phyloP scores from a whole-genome alignment of 352 stramenopile genomes.

The Pythium graminicola region DNA sequence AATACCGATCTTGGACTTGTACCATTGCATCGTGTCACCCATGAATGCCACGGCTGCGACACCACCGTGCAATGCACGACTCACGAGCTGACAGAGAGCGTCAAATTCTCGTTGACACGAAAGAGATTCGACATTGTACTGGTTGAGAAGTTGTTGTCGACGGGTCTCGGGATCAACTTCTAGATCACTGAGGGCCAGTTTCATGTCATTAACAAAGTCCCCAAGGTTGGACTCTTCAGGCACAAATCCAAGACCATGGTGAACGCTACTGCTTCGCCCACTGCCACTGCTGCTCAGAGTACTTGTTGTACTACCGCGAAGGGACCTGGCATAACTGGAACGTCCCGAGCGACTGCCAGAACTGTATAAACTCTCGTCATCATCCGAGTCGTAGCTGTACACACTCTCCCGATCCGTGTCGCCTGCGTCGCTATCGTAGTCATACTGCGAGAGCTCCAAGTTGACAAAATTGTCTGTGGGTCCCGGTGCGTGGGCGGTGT shows the following conservation, averaged over 20 bases:
- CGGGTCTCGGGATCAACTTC: slow-evolving; percentile 29
- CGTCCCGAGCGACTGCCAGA: background rate
- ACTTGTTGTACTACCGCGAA: slow-evolving; percentile 1
- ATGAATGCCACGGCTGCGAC: slow-evolving; percentile 70
- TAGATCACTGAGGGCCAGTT: slow-evolving; percentile 33
- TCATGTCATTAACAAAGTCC: slow-evolving; percentile 27
- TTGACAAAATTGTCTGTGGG: slow-evolving; percentile 18
- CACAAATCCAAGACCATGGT: slow-evolving; percentile 11
- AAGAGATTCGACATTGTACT: slow-evolving; percentile 40
- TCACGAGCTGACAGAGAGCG: slow-evolving; percentile 62
- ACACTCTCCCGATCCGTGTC: slow-evolving; percentile 18
- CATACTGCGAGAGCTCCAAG: slow-evolving; percentile 36
- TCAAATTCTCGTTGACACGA: slow-evolving; percentile 55
- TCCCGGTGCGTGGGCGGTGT: slow-evolving; percentile 20
- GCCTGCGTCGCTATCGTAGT: slow-evolving; percentile 4
- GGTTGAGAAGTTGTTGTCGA: slow-evolving; percentile 34
- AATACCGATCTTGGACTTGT: slow-evolving; percentile 67
- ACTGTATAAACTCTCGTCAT: slow-evolving; percentile 1
- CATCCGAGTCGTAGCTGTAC: slow-evolving; percentile 27
- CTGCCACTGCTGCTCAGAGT: slow-evolving; percentile 11
- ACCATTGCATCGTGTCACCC: slow-evolving; percentile 54
- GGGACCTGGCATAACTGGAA: background rate
- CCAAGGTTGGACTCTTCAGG: slow-evolving; percentile 28
- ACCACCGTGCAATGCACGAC: slow-evolving; percentile 45
- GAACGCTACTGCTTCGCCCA: slow-evolving; percentile 4